Evolutionary conservation across 768 basidiomycete genomes (phyloP).

Genomic region (Trametes coccinea): DNA sequence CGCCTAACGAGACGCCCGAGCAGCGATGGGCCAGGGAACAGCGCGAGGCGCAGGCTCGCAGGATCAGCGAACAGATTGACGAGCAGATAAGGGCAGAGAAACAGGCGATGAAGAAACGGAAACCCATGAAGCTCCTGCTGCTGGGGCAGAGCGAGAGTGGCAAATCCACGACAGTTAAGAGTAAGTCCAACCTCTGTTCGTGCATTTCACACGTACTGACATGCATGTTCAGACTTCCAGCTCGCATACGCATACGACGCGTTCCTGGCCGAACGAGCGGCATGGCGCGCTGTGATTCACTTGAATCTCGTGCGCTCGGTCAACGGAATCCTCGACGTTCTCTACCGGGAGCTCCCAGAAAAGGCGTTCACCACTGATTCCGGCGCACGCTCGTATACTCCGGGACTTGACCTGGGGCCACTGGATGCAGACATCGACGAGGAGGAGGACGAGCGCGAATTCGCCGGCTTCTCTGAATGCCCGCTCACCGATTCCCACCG

Average conservation of each 20-base stretch:
- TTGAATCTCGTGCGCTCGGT: constrained; percentile 80
- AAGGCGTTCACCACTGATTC: background rate
- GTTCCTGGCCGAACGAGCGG: constrained; percentile 66
- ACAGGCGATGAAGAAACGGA: constrained; percentile 57
- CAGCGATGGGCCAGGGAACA: constrained; percentile 55
- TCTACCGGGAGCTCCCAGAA: constrained; percentile 36
- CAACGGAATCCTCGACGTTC: constrained; percentile 58
- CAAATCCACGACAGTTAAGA: constrained; percentile 81
- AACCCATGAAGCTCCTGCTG: constrained; percentile 72
- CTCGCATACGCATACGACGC: constrained; percentile 68
- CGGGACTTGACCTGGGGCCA: background rate
- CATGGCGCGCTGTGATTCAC: constrained; percentile 77
- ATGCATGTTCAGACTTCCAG: constrained; percentile 59
- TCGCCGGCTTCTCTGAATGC: background rate
- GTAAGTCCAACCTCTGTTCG: constrained; percentile 37
- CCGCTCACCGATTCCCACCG: constrained; percentile 60
- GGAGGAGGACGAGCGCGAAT: constrained; percentile 8
- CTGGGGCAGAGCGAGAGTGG: constrained; percentile 75
- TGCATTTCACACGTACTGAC: background rate
- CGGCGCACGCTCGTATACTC: background rate
- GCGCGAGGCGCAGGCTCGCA: constrained; percentile 63
- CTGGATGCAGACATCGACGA: constrained; percentile 17
- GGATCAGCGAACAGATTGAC: constrained; percentile 74
- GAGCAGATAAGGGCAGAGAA: constrained; percentile 66
- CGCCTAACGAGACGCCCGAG: constrained; percentile 60